Evolutionary conservation across 2,329 filamentous ascomycete species (phyloP), one percentile per base, ranked within the genome.

Genomic region (Sarocladiaceae sp.): DNA sequence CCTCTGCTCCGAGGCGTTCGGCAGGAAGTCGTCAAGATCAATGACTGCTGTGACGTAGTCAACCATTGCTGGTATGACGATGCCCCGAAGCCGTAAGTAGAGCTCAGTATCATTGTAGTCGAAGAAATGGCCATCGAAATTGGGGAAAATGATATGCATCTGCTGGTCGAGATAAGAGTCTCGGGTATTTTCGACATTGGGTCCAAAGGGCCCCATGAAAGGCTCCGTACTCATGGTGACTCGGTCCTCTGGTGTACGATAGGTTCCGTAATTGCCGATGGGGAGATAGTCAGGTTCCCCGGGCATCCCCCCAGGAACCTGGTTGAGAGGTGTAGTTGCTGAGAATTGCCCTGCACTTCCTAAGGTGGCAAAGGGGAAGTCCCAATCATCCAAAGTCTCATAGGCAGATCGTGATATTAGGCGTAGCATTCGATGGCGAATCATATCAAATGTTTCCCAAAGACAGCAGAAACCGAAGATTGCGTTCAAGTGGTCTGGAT

Each of bases 91-190:
- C 32, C 73, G 73, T 3, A 94, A 65, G 56, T 89, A 93, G 11
- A 76, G 71, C 60, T 93, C 84, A 0, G 89, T 81, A 58, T 93
- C 88, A 47, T 86, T 75, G 0, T 80, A 67, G 55, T 93, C 86
- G 52, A 85, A 86, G 69, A 87, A 93, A 7, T 86, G 78, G 4
- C 85, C 85, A 47, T 84, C 76, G 48, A 82, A 85, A 0, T 79
- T 83, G 1, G 75, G 71, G 6, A 82, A 60, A 31, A 70, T 72
- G 50, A 76, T 72, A 16, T 65, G 65, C 51, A 84, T 68, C 13
- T 69, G 66, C 11, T 61, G 55, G 29, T 70, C 65, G 6, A 81
- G 52, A 16, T 63, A 53, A 5, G 64, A 58, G 20, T 74, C 70
- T 15, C 67, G 61, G 1, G 66, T 59, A 1, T 63, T 52, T 23